Evolutionary conservation across 352 stramenopile species (phyloP).

Genomic region (Saprolegnia parasitica): DNA sequence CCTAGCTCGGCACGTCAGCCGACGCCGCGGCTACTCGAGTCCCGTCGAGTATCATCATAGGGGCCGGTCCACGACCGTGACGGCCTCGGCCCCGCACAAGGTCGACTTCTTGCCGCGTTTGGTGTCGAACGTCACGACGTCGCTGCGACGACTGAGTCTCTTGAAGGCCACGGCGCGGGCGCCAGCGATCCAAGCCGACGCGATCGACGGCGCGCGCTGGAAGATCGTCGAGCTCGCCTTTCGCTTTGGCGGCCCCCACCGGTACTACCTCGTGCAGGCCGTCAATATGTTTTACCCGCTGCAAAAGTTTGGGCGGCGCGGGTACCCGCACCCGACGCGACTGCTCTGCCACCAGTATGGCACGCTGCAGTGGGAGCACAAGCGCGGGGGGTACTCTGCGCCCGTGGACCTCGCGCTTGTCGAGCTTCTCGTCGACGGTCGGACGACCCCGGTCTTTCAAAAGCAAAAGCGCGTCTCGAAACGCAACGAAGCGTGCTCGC

Average conservation of each 20-base stretch:
- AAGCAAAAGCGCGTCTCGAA: constrained; percentile 43
- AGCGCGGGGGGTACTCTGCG: constrained; percentile 62
- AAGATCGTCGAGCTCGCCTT: constrained; percentile 84
- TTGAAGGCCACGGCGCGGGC: background rate
- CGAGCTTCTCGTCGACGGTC: constrained; percentile 59
- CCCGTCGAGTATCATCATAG: constrained; percentile 33
- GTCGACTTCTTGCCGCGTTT: background rate
- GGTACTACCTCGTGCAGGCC: constrained; percentile 78
- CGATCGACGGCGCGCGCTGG: constrained; percentile 72
- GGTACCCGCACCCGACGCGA: constrained; percentile 58
- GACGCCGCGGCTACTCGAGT: constrained; percentile 65
- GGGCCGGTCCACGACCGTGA: constrained; percentile 30
- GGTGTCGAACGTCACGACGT: background rate
- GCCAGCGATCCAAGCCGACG: constrained; percentile 43
- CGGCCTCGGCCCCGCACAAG: background rate
- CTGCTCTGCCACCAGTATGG: constrained; percentile 79
- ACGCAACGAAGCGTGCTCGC: constrained; percentile 36
- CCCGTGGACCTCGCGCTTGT: constrained; percentile 69
- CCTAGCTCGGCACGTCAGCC: constrained; percentile 24
- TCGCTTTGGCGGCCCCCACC: constrained; percentile 77
- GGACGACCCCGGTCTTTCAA: constrained; percentile 67
- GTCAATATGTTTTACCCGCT: constrained; percentile 84
- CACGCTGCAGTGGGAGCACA: constrained; percentile 83
- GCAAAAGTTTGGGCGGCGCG: constrained; percentile 72
- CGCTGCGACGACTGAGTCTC: constrained; percentile 10